Conservation (phyloP, 345 rosid genomes). For the Eucalyptus tenuipes region DNA sequence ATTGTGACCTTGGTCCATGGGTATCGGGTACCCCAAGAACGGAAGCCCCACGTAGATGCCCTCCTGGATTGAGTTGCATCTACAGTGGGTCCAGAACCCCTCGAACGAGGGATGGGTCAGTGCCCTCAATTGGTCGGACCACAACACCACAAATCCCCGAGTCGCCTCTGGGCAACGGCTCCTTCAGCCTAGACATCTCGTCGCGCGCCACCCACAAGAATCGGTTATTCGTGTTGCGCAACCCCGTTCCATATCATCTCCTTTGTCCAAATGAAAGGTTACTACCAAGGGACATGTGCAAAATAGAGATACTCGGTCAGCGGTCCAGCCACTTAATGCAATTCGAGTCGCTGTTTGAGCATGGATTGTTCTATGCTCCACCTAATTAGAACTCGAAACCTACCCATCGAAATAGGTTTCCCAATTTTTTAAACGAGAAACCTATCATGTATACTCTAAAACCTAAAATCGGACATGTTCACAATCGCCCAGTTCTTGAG, state of each 20-base stretch:
- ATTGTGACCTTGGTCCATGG: slow-evolving; percentile 17
- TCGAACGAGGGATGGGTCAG: slow-evolving; percentile 21
- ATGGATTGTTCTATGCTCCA: background rate
- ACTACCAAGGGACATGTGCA: slow-evolving; percentile 32
- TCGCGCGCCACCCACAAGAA: slow-evolving; percentile 24
- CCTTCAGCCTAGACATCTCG: background rate
- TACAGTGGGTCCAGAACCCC: slow-evolving; percentile 39
- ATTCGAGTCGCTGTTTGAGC: background rate
- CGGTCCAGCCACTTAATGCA: slow-evolving; percentile 13
- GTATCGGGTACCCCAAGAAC: slow-evolving; percentile 18
- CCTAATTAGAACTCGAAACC: too few relatives aligned
- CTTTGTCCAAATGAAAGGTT: slow-evolving; percentile 7
- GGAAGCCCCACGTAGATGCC: slow-evolving; percentile 23
- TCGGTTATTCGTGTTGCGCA: slow-evolving; percentile 6
- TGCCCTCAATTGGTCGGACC: slow-evolving; percentile 28
- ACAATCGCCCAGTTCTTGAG: too few relatives aligned
- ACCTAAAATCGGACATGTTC: too few relatives aligned
- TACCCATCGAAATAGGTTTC: too few relatives aligned
- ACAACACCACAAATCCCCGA: slow-evolving; percentile 9
- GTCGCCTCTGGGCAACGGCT: background rate
- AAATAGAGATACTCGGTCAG: slow-evolving; percentile 11
- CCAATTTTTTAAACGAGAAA: too few relatives aligned
- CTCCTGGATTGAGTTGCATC: slow-evolving; percentile 23
- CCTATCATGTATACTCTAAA: too few relatives aligned
- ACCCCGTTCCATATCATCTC: slow-evolving; percentile 13